These are phyloP conservation scores for Fusarium sp. DNA, from an alignment of 2,329 filamentous ascomycete genomes.

Conservation along the genomic window DNA sequence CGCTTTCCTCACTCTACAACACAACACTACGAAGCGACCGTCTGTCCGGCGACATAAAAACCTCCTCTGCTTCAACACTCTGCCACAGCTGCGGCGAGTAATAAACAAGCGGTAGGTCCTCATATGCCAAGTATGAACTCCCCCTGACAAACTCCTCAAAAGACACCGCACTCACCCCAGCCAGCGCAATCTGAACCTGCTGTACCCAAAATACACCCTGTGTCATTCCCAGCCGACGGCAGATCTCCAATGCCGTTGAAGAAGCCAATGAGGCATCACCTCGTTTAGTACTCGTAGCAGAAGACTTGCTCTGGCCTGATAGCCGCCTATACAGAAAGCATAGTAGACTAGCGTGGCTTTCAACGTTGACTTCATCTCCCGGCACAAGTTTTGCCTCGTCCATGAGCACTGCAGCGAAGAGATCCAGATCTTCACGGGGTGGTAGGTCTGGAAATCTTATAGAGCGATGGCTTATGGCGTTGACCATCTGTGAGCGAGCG, in stretches of 20 bases:
- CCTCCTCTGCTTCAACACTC: conserved; percentile 39
- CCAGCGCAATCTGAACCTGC: conserved; percentile 34
- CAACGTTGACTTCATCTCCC: conserved; percentile 21
- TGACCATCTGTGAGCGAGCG: conserved; percentile 34
- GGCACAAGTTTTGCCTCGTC: conserved; percentile 35
- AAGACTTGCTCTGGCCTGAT: background rate
- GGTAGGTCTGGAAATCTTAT: conserved; percentile 10
- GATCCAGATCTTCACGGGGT: conserved; percentile 32
- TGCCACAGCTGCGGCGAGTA: conserved; percentile 44
- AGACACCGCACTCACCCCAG: background rate
- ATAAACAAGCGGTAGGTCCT: conserved; percentile 42
- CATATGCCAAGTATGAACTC: conserved; percentile 39
- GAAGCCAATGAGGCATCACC: conserved; percentile 16
- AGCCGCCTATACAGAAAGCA: conserved; percentile 16
- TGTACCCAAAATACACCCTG: conserved; percentile 45
- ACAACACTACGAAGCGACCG: conserved; percentile 32
- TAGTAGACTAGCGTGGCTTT: conserved; percentile 35
- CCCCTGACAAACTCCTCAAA: conserved; percentile 39
- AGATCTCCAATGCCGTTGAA: conserved; percentile 29
- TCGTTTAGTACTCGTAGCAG: background rate
- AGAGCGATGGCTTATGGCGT: conserved; percentile 18
- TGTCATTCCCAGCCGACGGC: conserved; percentile 29
- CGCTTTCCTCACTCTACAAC: background rate
- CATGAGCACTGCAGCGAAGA: conserved; percentile 30
- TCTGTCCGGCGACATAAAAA: conserved; percentile 42